These are phyloP conservation scores for Prunus davidiana DNA, from an alignment of 306 rosid genomes.

Conservation along the genomic window DNA sequence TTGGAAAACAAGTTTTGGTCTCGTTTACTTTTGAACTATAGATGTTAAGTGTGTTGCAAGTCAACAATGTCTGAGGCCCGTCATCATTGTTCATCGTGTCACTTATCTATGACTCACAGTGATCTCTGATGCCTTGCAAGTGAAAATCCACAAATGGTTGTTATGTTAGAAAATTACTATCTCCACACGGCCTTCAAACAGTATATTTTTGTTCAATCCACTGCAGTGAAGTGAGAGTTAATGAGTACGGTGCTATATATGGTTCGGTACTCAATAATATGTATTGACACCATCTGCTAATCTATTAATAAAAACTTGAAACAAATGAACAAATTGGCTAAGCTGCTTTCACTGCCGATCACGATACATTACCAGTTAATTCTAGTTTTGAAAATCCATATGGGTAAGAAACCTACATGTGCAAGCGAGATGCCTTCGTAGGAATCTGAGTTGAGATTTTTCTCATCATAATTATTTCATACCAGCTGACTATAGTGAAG, in stretches of 20 bases:
- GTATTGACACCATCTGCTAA: background rate
- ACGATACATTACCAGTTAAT: too few relatives aligned
- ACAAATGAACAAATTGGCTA: background rate
- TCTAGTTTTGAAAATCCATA: background rate
- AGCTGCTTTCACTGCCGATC: background rate
- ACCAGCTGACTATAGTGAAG: background rate
- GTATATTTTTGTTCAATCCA: background rate
- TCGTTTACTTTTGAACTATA: background rate
- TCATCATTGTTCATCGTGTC: background rate
- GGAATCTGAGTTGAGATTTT: background rate
- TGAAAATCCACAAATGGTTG: background rate
- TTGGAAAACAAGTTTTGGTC: background rate
- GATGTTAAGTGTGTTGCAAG: background rate
- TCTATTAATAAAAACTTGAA: background rate
- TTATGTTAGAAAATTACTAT: background rate
- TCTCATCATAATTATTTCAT: background rate
- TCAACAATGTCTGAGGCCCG: background rate
- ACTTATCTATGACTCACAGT: background rate
- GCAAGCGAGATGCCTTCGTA: background rate
- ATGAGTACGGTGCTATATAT: background rate
- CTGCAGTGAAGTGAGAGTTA: background rate
- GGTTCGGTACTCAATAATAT: background rate
- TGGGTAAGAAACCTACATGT: background rate
- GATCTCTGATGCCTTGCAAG: background rate
- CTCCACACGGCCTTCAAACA: background rate